Conservation (phyloP, 2,329 filamentous ascomycete species). For the Pyricularia pennisetigena region DNA sequence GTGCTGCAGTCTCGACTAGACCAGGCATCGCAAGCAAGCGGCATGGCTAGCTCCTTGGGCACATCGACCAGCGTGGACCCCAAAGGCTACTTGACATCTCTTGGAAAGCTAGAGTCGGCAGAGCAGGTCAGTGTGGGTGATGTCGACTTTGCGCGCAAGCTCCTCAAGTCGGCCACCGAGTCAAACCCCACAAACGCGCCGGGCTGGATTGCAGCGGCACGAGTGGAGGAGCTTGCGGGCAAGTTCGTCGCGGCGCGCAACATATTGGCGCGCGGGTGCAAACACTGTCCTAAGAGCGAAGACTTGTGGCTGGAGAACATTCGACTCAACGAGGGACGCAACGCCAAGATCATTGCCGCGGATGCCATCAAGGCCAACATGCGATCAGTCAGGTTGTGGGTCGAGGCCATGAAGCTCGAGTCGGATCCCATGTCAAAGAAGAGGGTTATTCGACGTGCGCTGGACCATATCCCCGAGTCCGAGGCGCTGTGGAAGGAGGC, state of each 20-base stretch:
- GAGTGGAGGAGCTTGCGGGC: slow-evolving; percentile 85
- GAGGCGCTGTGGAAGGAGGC: slow-evolving; percentile 97
- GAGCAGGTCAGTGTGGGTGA: slow-evolving; percentile 86
- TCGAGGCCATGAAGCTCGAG: slow-evolving; percentile 91
- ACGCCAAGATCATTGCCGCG: slow-evolving; percentile 91
- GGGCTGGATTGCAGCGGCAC: slow-evolving; percentile 90
- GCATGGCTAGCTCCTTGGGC: slow-evolving; percentile 60
- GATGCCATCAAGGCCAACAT: slow-evolving; percentile 89
- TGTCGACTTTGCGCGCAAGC: slow-evolving; percentile 82
- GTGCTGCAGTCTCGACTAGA: slow-evolving; percentile 91
- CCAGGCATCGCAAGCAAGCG: slow-evolving; percentile 66
- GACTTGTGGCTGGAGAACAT: slow-evolving; percentile 97
- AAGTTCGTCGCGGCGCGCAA: slow-evolving; percentile 84
- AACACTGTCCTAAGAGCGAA: slow-evolving; percentile 86
- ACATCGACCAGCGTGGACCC: slow-evolving; percentile 88
- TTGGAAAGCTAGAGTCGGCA: slow-evolving; percentile 71
- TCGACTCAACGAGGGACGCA: slow-evolving; percentile 80
- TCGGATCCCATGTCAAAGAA: slow-evolving; percentile 77
- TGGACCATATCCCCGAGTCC: slow-evolving; percentile 88
- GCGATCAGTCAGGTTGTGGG: slow-evolving; percentile 81
- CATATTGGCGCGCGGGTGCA: slow-evolving; percentile 78
- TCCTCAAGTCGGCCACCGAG: slow-evolving; percentile 94
- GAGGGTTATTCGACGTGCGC: slow-evolving; percentile 79
- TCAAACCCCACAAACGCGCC: slow-evolving; percentile 92
- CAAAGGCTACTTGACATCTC: slow-evolving; percentile 88